Evolutionary conservation across 1,284 basidiomycete genomes (phyloP).

Genomic region (Singerocomus inundabilis): DNA sequence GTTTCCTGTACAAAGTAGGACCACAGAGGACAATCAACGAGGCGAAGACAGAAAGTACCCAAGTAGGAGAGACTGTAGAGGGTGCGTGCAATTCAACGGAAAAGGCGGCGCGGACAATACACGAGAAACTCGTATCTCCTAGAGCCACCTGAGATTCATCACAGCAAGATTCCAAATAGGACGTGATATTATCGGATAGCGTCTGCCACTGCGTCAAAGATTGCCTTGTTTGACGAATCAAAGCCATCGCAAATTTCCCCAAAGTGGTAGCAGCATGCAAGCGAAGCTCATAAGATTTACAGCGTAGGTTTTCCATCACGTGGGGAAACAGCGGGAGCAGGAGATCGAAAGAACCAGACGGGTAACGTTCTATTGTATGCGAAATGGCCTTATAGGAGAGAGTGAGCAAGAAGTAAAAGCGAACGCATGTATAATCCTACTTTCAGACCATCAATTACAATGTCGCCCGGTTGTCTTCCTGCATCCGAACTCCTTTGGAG

Average conservation of each 20-base stretch:
- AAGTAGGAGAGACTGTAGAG: slow-evolving; percentile 33
- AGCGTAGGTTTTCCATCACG: slow-evolving; percentile 38
- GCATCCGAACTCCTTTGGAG: slow-evolving; percentile 36
- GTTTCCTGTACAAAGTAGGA: slow-evolving; percentile 41
- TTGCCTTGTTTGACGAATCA: slow-evolving; percentile 19
- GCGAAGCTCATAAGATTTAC: slow-evolving; percentile 35
- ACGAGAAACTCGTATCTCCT: slow-evolving; percentile 6
- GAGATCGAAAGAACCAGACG: slow-evolving; percentile 33
- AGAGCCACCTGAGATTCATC: slow-evolving; percentile 8
- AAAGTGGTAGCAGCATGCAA: slow-evolving; percentile 41
- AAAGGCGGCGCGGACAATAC: slow-evolving; percentile 29
- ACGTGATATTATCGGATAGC: slow-evolving; percentile 20
- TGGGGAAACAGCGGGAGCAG: slow-evolving; percentile 37
- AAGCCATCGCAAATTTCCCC: slow-evolving; percentile 39
- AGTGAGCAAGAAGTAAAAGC: slow-evolving; percentile 2
- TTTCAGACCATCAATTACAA: slow-evolving; percentile 42
- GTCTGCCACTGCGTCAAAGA: slow-evolving; percentile 11
- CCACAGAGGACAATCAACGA: slow-evolving; percentile 51
- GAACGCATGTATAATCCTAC: slow-evolving; percentile 25
- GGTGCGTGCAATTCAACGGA: slow-evolving; percentile 21
- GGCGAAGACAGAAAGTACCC: slow-evolving; percentile 40
- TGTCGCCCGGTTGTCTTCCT: slow-evolving; percentile 2
- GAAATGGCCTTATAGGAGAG: slow-evolving; percentile 38
- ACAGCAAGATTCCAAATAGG: slow-evolving; percentile 32
- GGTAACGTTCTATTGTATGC: slow-evolving; percentile 37